Conservation (phyloP, 2,329 filamentous ascomycete genomes). For the Pseudonectria foliicola region DNA sequence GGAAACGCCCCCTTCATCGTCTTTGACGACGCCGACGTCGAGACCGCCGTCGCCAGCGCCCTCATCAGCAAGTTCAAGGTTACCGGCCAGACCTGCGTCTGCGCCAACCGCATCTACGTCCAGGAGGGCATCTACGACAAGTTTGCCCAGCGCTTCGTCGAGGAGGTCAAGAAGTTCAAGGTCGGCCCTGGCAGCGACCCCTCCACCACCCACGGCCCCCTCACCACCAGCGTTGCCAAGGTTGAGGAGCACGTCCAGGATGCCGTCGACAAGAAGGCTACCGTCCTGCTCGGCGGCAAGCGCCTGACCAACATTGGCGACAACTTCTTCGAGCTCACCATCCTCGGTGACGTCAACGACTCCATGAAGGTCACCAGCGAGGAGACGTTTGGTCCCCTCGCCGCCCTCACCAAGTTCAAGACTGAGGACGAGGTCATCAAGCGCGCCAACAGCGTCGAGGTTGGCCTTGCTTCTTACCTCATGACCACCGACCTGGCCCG, state of each 20-base stretch:
- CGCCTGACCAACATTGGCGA: conserved; percentile 54
- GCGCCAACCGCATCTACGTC: conserved; percentile 69
- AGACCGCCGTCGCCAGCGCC: conserved; percentile 54
- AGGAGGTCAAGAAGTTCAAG: conserved; percentile 61
- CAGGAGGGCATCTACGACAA: conserved; percentile 65
- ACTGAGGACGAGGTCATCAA: conserved; percentile 57
- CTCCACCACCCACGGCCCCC: conserved; percentile 62
- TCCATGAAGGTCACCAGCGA: conserved; percentile 53
- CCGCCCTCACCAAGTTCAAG: conserved; percentile 57
- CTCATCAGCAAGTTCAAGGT: conserved; percentile 80
- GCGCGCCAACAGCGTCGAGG: conserved; percentile 51
- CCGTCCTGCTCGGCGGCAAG: conserved; percentile 56
- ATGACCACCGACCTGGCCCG: conserved; percentile 64
- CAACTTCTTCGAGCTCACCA: conserved; percentile 65
- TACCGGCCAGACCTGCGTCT: conserved; percentile 87
- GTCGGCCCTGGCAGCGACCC: conserved; percentile 54
- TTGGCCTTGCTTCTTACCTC: conserved; percentile 60
- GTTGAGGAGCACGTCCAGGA: conserved; percentile 59
- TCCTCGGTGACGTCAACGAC: conserved; percentile 51
- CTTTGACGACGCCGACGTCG: conserved; percentile 72
- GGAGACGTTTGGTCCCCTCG: conserved; percentile 60
- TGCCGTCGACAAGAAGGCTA: conserved; percentile 55
- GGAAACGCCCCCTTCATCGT: conserved; percentile 74
- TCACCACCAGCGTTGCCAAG: conserved; percentile 53
- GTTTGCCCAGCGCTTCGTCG: conserved; percentile 57